Evolutionary conservation across 2,329 filamentous ascomycete species (phyloP).

Genomic region (Decorospora gaudefroyi): DNA sequence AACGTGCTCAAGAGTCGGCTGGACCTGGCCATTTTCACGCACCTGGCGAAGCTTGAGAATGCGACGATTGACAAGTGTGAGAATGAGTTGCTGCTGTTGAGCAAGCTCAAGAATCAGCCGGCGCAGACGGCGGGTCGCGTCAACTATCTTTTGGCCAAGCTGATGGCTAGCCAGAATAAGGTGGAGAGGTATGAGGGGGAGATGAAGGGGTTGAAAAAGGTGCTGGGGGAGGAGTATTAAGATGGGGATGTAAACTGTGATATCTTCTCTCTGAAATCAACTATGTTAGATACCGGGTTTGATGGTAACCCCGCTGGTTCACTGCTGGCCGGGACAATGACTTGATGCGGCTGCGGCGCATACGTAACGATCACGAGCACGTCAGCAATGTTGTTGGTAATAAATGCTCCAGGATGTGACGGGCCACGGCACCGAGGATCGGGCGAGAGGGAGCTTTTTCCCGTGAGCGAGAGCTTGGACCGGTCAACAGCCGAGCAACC

Average conservation of each 20-base stretch:
- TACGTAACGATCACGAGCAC: not conserved
- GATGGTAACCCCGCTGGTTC: conserved; percentile 8
- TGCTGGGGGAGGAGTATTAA: conserved; percentile 60
- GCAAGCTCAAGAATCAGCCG: conserved; percentile 70
- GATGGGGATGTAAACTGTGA: not conserved
- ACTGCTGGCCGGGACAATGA: not conserved
- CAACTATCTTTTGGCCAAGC: conserved; percentile 73
- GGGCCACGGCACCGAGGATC: conserved; percentile 15
- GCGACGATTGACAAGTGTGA: conserved; percentile 78
- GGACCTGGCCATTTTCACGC: conserved; percentile 66
- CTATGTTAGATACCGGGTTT: not conserved
- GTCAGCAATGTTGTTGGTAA: too few species aligned
- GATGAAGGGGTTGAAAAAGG: conserved; percentile 71
- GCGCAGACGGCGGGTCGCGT: conserved; percentile 68
- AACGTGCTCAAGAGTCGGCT: conserved; percentile 73
- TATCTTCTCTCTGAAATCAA: conserved; percentile 9
- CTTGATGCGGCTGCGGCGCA: not conserved
- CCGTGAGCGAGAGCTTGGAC: conserved; percentile 17
- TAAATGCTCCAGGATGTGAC: conserved; percentile 7
- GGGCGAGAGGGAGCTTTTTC: conserved; percentile 20
- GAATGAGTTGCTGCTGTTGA: conserved; percentile 73
- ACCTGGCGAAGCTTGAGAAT: conserved; percentile 72
- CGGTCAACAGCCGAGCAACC: conserved; percentile 18
- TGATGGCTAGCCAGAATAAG: conserved; percentile 73
- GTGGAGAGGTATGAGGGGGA: conserved; percentile 75